These are phyloP conservation scores for Petasospora fabianii DNA, from an alignment of 1,139 yeast genomes.

Conservation along the genomic window DNA sequence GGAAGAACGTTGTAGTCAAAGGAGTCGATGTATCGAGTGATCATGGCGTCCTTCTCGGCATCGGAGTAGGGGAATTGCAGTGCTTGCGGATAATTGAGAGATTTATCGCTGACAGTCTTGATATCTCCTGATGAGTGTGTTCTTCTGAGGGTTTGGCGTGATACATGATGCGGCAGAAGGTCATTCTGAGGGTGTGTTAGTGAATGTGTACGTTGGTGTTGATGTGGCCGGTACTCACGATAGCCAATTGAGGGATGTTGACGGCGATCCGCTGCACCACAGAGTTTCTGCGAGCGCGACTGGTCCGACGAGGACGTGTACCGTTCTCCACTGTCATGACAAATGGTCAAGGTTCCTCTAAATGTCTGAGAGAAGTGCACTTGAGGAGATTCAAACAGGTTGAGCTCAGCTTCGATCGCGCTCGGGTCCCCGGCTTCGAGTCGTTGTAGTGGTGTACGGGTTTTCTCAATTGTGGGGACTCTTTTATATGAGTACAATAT, in stretches of 20 bases:
- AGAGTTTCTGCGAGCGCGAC: constrained; percentile 43
- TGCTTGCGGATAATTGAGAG: neutral
- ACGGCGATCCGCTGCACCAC: constrained; percentile 40
- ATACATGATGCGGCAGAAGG: constrained; percentile 1
- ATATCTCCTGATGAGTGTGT: neutral
- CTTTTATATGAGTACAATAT: too few relatives aligned
- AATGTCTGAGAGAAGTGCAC: too few relatives aligned
- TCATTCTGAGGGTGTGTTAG: constrained; percentile 3
- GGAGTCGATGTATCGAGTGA: constrained; percentile 34
- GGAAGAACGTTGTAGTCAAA: constrained; percentile 35
- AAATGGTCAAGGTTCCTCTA: too few relatives aligned
- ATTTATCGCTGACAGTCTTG: too few relatives aligned
- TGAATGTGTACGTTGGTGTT: neutral
- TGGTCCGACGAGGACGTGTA: constrained; percentile 16
- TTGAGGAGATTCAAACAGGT: too few relatives aligned
- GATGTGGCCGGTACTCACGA: constrained; percentile 12
- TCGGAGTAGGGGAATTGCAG: constrained; percentile 37
- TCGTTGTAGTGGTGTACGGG: too few relatives aligned
- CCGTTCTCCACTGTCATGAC: constrained; percentile 11
- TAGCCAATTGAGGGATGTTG: constrained; percentile 28
- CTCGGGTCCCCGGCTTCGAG: too few relatives aligned
- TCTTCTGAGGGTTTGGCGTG: constrained; percentile 9
- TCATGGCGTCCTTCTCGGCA: constrained; percentile 34
- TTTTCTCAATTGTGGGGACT: too few relatives aligned
- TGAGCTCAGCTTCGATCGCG: too few relatives aligned